Percentiles rank a stretch among this genome's conserved stretches.
Evolutionary conservation across 2,329 filamentous ascomycete genomes (phyloP).

Genomic region (Trichoderma sp.): DNA sequence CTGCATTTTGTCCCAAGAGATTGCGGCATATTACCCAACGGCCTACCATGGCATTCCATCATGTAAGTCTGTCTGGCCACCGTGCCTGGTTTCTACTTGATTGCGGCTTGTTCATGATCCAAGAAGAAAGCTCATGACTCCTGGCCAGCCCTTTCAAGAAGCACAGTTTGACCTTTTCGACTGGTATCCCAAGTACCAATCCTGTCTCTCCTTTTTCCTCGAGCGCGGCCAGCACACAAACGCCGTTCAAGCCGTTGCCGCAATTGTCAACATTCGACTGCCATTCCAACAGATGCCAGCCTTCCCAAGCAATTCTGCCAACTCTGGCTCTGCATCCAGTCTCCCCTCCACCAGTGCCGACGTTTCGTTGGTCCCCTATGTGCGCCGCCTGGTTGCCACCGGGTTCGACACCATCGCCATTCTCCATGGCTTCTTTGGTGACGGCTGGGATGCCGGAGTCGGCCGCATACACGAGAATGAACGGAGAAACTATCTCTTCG

Average conservation of each 20-base stretch:
- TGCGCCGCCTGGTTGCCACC: constrained; percentile 84
- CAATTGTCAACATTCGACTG: constrained; percentile 86
- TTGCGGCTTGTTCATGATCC: not conserved
- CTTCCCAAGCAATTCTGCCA: constrained; percentile 21
- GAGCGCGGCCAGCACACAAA: constrained; percentile 83
- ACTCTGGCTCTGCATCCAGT: not conserved
- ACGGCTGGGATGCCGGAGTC: constrained; percentile 79
- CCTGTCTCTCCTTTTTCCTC: constrained; percentile 86
- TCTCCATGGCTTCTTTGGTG: constrained; percentile 95
- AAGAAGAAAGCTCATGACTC: not conserved
- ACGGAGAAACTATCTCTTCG: constrained; percentile 90
- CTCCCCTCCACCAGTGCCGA: constrained; percentile 28
- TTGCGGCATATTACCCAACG: not conserved
- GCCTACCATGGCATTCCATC: constrained; percentile 14
- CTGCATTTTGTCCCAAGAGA: not conserved
- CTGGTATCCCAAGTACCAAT: constrained; percentile 89
- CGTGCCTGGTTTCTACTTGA: not conserved
- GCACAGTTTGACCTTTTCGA: constrained; percentile 75
- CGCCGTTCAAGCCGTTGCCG: constrained; percentile 81
- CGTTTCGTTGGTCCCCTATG: constrained; percentile 69
- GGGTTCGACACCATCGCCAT: constrained; percentile 84
- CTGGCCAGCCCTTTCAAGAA: constrained; percentile 43
- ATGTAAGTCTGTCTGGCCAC: constrained; percentile 9
- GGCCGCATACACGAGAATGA: constrained; percentile 84
- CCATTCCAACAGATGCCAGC: constrained; percentile 68